Conservation (phyloP, 2,329 filamentous ascomycete genomes). For the Fusarium virguliforme region DNA sequence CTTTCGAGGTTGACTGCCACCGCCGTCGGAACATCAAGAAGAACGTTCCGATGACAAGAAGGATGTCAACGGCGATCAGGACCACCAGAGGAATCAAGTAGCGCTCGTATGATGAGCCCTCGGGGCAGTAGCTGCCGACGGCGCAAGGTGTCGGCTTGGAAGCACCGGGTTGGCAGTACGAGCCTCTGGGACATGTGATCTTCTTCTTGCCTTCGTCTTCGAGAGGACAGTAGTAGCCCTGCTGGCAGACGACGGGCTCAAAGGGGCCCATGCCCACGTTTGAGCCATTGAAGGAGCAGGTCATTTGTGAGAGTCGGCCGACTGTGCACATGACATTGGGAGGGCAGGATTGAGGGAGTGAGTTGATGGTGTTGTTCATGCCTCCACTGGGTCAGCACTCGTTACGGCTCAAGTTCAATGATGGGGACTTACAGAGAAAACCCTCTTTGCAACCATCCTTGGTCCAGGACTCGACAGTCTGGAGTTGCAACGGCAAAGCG, state of each 20-base stretch:
- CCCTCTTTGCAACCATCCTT: slow-evolving; percentile 58
- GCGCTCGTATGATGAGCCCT: slow-evolving; percentile 60
- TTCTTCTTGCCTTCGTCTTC: slow-evolving; percentile 56
- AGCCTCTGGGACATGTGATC: slow-evolving; percentile 63
- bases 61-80: slow-evolving; percentile 61
- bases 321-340: slow-evolving; percentile 58
- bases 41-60: slow-evolving; percentile 56
- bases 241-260: slow-evolving; percentile 67
- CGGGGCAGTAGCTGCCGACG: slow-evolving; percentile 63
- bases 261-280: slow-evolving; percentile 64
- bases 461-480: slow-evolving; percentile 57
- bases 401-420: not conserved
- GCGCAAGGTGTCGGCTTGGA: slow-evolving; percentile 64
- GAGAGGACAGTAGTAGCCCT: slow-evolving; percentile 66
- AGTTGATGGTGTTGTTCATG: slow-evolving; percentile 64
- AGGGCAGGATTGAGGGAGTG: slow-evolving; percentile 63
- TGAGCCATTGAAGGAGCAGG: slow-evolving; percentile 53
- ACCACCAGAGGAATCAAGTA: slow-evolving; percentile 62
- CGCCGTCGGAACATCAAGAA: slow-evolving; percentile 42
- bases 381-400: slow-evolving; percentile 49
- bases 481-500: slow-evolving; percentile 60
- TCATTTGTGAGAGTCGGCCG: slow-evolving; percentile 54
- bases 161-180: slow-evolving; percentile 68
- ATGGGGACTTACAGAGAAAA: slow-evolving; percentile 59
- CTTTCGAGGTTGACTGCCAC: slow-evolving; percentile 36